A percentile compares a stretch with the other conserved stretches of the same genome.
These are phyloP conservation scores for Aspergillus sp. DNA, from an alignment of 2,329 filamentous ascomycete genomes.

Conservation along the genomic window DNA sequence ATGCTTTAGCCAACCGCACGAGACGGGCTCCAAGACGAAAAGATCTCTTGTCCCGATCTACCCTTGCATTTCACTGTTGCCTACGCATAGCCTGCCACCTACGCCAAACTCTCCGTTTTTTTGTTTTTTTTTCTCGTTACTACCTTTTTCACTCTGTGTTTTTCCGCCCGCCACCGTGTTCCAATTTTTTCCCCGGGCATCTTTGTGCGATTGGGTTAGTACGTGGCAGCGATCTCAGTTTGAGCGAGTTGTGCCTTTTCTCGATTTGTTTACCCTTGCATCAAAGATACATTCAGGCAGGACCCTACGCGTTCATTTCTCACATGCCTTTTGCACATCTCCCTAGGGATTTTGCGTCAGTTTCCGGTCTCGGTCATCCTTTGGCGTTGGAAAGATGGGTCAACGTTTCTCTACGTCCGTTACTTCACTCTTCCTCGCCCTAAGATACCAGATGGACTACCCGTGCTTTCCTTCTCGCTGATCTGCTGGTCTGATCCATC, in stretches of 20 bases:
- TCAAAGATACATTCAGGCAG: conserved; percentile 31
- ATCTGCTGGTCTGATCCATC: conserved; percentile 26
- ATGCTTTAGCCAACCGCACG: conserved; percentile 5
- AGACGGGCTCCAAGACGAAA: conserved; percentile 1
- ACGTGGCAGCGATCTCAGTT: conserved; percentile 23
- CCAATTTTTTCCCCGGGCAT: conserved; percentile 18
- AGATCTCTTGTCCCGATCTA: conserved; percentile 24
- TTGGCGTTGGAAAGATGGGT: neutral
- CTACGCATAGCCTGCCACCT: conserved; percentile 21
- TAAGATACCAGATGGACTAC: neutral
- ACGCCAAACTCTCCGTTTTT: conserved; percentile 8
- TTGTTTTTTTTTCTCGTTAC: conserved; percentile 6
- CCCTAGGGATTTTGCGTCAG: conserved; percentile 5
- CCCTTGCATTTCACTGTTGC: conserved; percentile 20
- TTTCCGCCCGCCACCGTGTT: conserved; percentile 13
- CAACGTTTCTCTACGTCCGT: neutral
- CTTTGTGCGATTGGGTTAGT: conserved; percentile 18
- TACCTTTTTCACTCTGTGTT: conserved; percentile 14
- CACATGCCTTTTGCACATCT: conserved; percentile 8
- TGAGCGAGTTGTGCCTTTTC: conserved; percentile 31
- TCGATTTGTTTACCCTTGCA: conserved; percentile 28
- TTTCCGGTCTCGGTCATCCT: neutral
- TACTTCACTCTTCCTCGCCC: conserved; percentile 1
- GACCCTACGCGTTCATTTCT: conserved; percentile 24
- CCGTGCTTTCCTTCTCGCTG: conserved; percentile 12